phyloP scores from a whole-genome alignment of 1,139 yeast species.

The Blastobotrys aristatus region DNA sequence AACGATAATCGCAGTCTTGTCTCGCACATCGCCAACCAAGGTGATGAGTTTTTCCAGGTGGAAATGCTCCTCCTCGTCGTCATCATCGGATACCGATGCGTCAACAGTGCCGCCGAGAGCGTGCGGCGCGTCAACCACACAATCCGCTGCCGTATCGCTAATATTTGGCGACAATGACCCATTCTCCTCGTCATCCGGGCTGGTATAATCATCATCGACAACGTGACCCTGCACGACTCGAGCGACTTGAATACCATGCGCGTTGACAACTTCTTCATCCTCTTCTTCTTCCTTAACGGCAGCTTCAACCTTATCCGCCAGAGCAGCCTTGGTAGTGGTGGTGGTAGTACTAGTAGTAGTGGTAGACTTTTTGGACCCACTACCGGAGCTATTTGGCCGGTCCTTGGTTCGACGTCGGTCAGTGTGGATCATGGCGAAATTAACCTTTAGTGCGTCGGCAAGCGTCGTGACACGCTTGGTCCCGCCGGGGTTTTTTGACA shows the following conservation, averaged over 20 bases:
- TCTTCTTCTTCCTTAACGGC: slow-evolving; percentile 46
- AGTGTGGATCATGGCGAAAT: slow-evolving; percentile 98
- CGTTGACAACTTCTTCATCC: slow-evolving; percentile 61
- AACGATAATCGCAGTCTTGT: slow-evolving; percentile 83
- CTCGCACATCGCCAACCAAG: slow-evolving; percentile 90
- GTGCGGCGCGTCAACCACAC: slow-evolving; percentile 29
- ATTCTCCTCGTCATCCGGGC: slow-evolving; percentile 21
- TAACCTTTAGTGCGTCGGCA: slow-evolving; percentile 91
- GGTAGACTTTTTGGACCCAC: background rate
- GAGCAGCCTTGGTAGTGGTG: background rate
- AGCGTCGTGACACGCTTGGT: slow-evolving; percentile 95
- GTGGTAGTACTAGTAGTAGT: background rate
- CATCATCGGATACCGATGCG: slow-evolving; percentile 72
- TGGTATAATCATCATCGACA: slow-evolving; percentile 74
- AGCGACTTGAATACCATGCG: slow-evolving; percentile 89
- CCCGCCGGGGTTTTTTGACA: slow-evolving; percentile 97
- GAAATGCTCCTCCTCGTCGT: slow-evolving; percentile 69
- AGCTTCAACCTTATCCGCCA: slow-evolving; percentile 10
- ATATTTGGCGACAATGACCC: background rate
- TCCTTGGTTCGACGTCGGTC: slow-evolving; percentile 90
- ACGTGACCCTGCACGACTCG: slow-evolving; percentile 96
- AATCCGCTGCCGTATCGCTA: background rate
- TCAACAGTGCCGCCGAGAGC: slow-evolving; percentile 84
- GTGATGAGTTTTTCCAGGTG: slow-evolving; percentile 87
- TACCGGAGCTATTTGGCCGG: slow-evolving; percentile 27